These are phyloP conservation scores for Eutypa lata DNA, from an alignment of 2,329 filamentous ascomycete genomes.

Conservation along the genomic window DNA sequence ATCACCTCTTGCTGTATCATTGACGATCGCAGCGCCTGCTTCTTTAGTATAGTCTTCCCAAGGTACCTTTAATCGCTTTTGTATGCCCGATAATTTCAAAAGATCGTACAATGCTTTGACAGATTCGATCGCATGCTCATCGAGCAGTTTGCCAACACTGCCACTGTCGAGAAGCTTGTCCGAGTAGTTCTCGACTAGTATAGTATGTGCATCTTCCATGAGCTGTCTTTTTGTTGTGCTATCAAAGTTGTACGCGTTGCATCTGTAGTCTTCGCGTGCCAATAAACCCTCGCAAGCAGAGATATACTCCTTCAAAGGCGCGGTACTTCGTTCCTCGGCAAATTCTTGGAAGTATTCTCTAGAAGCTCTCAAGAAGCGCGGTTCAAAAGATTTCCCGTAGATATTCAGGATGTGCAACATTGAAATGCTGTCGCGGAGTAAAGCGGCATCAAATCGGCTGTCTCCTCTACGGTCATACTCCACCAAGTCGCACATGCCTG, in stretches of 20 bases:
- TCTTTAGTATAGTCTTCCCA: constrained; percentile 78
- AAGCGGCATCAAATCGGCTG: constrained; percentile 53
- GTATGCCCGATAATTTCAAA: constrained; percentile 68
- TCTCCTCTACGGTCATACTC: constrained; percentile 64
- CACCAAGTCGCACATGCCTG: constrained; percentile 74
- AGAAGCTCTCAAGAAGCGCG: constrained; percentile 66
- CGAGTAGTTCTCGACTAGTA: constrained; percentile 67
- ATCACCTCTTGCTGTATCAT: constrained; percentile 72
- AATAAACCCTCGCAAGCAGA: constrained; percentile 66
- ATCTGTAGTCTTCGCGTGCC: constrained; percentile 68
- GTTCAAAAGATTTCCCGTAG: constrained; percentile 79
- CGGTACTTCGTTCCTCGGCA: constrained; percentile 61
- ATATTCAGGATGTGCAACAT: constrained; percentile 84
- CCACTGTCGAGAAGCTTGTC: constrained; percentile 62
- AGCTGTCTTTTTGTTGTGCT: constrained; percentile 77
- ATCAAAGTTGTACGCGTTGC: constrained; percentile 78
- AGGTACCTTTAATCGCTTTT: constrained; percentile 64
- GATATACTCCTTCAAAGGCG: constrained; percentile 73
- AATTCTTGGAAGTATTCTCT: constrained; percentile 66
- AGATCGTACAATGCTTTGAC: constrained; percentile 76
- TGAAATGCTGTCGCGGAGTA: constrained; percentile 73
- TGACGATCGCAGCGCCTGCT: constrained; percentile 74
- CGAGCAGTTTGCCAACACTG: constrained; percentile 70
- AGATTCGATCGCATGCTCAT: constrained; percentile 64
- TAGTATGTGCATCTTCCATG: constrained; percentile 68